Evolutionary conservation across 2,329 filamentous ascomycete genomes (phyloP), one percentile per base, ranked within the genome.

Genomic region (Exophiala calicioides): DNA sequence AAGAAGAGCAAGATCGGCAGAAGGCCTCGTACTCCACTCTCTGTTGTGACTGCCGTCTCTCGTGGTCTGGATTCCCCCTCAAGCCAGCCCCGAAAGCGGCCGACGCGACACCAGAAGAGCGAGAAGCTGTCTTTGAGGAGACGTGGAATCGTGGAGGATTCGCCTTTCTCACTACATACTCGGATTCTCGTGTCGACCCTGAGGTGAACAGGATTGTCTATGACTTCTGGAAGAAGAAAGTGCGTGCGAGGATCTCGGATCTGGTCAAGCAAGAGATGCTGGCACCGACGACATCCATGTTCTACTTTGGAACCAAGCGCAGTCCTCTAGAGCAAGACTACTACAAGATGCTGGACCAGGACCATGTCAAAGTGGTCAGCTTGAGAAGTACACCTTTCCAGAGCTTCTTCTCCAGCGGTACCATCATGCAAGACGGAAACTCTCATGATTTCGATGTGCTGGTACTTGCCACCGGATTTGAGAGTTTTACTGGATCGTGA

Each of bases 271-370:
- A 70, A 32, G 74, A 80, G 12, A 47, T 81, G 1, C 66, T 83
- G 6, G 78, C 77, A 0, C 80, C 80, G 0, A 51, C 66, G 4
- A 61, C 76, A 32, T 73, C 71, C 62, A 77, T 73, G 1, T 74
- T 80, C 54, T 73, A 66, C n/a, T 80, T 80, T 55, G 80, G 75
- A 7, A 65, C 71, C 26, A 82, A 79, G 64, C 68, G 77, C 0
- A 63, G 63, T 3, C 68, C 61, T 0, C 64, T 78, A 0, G 77
- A 80, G 57, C 63, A 73, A 36, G 64, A 71, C 44, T 79, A 76
- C 53, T 79, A 71, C 53, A 76, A 80, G 48, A n/a, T 67, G 4
- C 67, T 74, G 43, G 70, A 77, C 54, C 59, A 62, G 26, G 58
- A 66, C 0, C 71, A 76, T 35, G 72, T 80, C 1, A 57, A 71